A percentile compares a stretch with the other conserved stretches of the same genome.
phyloP scores from a whole-genome alignment of 768 basidiomycete species.

The Podaxis rugospora region DNA sequence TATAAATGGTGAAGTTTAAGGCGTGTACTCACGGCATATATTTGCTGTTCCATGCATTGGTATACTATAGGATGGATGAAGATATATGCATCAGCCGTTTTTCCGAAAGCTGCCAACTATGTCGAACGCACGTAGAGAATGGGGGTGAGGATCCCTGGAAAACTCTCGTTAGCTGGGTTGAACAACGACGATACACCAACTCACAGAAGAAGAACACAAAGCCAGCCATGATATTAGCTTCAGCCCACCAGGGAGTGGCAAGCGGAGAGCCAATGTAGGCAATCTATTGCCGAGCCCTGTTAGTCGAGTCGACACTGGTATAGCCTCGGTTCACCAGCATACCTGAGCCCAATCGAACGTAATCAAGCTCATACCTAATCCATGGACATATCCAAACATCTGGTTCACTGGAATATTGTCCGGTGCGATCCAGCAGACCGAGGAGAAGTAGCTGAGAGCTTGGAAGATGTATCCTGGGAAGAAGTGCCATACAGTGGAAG shows the following conservation, averaged over 20 bases:
- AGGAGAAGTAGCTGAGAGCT: slow-evolving; percentile 56
- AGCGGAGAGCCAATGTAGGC: slow-evolving; percentile 69
- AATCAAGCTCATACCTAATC: slow-evolving; percentile 65
- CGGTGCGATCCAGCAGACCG: slow-evolving; percentile 65
- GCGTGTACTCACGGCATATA: slow-evolving; percentile 46
- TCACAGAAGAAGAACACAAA: slow-evolving; percentile 68
- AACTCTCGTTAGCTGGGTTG: background rate
- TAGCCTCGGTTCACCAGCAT: slow-evolving; percentile 2
- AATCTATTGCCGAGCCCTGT: slow-evolving; percentile 28
- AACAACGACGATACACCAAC: slow-evolving; percentile 9
- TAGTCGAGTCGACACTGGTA: background rate
- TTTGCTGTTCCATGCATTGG: slow-evolving; percentile 55
- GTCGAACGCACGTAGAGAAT: slow-evolving; percentile 42
- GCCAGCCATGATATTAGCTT: slow-evolving; percentile 61
- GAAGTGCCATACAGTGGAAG: slow-evolving; percentile 59
- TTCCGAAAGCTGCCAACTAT: slow-evolving; percentile 5
- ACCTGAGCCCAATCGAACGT: slow-evolving; percentile 84
- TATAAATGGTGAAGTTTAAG: background rate
- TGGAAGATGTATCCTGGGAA: slow-evolving; percentile 74
- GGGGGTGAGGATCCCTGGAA: slow-evolving; percentile 52
- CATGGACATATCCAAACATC: slow-evolving; percentile 65
- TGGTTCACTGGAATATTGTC: slow-evolving; percentile 67
- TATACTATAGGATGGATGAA: slow-evolving; percentile 34
- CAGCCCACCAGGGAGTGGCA: slow-evolving; percentile 81
- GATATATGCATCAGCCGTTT: background rate